A percentile compares a stretch with the other conserved stretches of the same genome.
phyloP scores from a whole-genome alignment of 371 early-diverging fungal genomes.

The Actinomucor elegans region DNA sequence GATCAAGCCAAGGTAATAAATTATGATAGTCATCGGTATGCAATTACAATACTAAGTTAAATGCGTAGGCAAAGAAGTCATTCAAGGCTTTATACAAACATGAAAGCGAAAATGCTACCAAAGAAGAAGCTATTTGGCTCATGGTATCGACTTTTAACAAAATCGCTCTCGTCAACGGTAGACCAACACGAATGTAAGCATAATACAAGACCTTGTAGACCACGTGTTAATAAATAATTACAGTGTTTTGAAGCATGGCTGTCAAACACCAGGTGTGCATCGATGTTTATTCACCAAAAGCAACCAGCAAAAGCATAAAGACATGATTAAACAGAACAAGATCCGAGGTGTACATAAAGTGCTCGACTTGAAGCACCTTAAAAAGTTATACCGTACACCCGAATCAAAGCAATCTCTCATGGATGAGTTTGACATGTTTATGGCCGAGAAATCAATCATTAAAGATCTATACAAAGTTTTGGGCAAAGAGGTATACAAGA shows the following conservation, averaged over 20 bases:
- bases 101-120: slow-evolving; percentile 16
- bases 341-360: slow-evolving; percentile 68
- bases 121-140: slow-evolving; percentile 37
- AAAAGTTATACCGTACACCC: slow-evolving; percentile 68
- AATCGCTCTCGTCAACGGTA: slow-evolving; percentile 16
- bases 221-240: neutral
- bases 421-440: slow-evolving; percentile 76
- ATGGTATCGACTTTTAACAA: slow-evolving; percentile 31
- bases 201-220: neutral
- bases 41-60: neutral
- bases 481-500: slow-evolving; percentile 84
- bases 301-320: slow-evolving; percentile 74
- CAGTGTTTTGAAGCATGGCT: slow-evolving; percentile 45
- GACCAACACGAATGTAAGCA: slow-evolving; percentile 38
- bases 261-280: slow-evolving; percentile 35
- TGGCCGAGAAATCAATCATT: slow-evolving; percentile 79
- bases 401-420: slow-evolving; percentile 79
- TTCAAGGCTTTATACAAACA: slow-evolving; percentile 39
- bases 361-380: slow-evolving; percentile 78
- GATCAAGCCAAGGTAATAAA: slow-evolving; percentile 18
- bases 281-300: slow-evolving; percentile 88
- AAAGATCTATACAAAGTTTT: slow-evolving; percentile 75
- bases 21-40: too few species aligned
- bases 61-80: slow-evolving; percentile 29
- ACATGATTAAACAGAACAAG: slow-evolving; percentile 61